Evolutionary conservation across 345 rosid genomes (phyloP).

Genomic region (Salix caprea): DNA sequence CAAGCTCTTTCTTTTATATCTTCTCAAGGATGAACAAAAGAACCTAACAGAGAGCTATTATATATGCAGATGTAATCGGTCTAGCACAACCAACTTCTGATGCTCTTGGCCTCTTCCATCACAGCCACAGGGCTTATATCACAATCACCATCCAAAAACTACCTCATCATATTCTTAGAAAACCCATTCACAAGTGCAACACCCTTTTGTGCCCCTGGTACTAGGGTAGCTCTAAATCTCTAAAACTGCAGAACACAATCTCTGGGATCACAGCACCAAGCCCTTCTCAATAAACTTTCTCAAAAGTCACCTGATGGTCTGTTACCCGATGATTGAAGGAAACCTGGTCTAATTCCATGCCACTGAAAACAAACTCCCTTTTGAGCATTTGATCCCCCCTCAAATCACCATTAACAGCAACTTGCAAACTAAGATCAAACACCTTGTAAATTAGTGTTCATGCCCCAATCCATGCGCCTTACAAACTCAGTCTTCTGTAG

Average conservation of each 20-base stretch:
- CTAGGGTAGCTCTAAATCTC: slow-evolving; percentile 50
- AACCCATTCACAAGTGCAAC: slow-evolving; percentile 61
- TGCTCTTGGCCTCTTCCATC: slow-evolving; percentile 48
- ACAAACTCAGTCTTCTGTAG: slow-evolving; percentile 35
- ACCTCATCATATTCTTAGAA: slow-evolving; percentile 57
- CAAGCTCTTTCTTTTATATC: too few relatives aligned
- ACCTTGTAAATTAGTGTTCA: slow-evolving; percentile 46
- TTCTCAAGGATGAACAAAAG: too few relatives aligned
- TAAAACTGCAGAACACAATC: slow-evolving; percentile 64
- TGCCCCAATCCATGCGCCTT: slow-evolving; percentile 27
- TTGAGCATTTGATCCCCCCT: slow-evolving; percentile 52
- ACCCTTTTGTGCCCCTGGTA: slow-evolving; percentile 31
- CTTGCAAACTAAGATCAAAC: slow-evolving; percentile 44
- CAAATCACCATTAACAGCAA: slow-evolving; percentile 39
- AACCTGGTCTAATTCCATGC: slow-evolving; percentile 60
- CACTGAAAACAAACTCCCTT: slow-evolving; percentile 59
- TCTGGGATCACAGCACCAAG: slow-evolving; percentile 44
- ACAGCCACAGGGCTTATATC: slow-evolving; percentile 25
- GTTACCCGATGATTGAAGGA: slow-evolving; percentile 42
- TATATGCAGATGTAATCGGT: slow-evolving; percentile 17
- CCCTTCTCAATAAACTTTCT: slow-evolving; percentile 45
- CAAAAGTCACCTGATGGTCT: slow-evolving; percentile 33
- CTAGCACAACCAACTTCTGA: slow-evolving; percentile 33
- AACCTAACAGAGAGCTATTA: too few relatives aligned
- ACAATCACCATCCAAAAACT: slow-evolving; percentile 46